Evolutionary conservation across 768 basidiomycete genomes (phyloP).

Genomic region (Boletus rex-veris): DNA sequence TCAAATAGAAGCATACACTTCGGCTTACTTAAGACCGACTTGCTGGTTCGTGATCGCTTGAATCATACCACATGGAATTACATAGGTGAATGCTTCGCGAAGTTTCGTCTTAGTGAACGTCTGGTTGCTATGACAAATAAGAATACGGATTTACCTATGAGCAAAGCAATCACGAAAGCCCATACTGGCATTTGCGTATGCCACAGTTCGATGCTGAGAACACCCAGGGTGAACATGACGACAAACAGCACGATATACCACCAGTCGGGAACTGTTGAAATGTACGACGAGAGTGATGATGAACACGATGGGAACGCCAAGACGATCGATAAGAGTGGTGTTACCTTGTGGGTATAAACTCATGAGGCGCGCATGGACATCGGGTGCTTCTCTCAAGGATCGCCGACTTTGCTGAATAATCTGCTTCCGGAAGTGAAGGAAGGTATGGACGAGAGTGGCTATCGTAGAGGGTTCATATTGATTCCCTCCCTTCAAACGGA

Average conservation of each 20-base stretch:
- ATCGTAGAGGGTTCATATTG: not conserved
- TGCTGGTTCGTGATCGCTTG: conserved; percentile 79
- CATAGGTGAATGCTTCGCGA: conserved; percentile 38
- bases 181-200: conserved; percentile 68
- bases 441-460: conserved; percentile 31
- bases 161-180: conserved; percentile 63
- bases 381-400: conserved; percentile 72
- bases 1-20: not conserved
- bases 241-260: conserved; percentile 72
- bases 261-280: conserved; percentile 68
- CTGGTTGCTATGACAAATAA: not conserved
- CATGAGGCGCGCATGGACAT: conserved; percentile 85
- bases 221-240: conserved; percentile 69
- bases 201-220: conserved; percentile 72
- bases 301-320: not conserved
- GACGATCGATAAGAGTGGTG: not conserved
- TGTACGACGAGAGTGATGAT: not conserved
- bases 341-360: conserved; percentile 52
- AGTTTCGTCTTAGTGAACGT: not conserved
- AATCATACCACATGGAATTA: conserved; percentile 56
- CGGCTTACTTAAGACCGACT: conserved; percentile 54
- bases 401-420: conserved; percentile 70
- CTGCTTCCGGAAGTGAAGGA: conserved; percentile 74
- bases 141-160: conserved; percentile 38
- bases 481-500: not conserved